These are phyloP conservation scores for Rugosomyces carneus DNA, from an alignment of 1,284 basidiomycete species.

Conservation along the genomic window DNA sequence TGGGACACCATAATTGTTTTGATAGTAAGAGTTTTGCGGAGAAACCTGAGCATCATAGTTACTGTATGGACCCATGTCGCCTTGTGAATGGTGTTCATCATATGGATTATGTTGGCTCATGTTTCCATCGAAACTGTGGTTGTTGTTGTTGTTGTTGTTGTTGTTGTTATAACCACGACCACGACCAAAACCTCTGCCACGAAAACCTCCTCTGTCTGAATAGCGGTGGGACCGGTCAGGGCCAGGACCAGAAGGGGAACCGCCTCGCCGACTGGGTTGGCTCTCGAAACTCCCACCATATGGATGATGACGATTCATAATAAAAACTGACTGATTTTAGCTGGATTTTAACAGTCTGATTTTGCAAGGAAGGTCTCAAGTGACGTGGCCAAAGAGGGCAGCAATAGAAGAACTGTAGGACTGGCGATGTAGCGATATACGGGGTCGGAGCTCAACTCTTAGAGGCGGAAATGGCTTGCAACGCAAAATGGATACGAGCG, in stretches of 20 bases:
- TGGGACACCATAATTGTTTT: conserved; percentile 47
- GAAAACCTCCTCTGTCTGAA: conserved; percentile 52
- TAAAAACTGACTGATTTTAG: conserved; percentile 15
- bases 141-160: conserved; percentile 33
- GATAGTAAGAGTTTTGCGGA: conserved; percentile 60
- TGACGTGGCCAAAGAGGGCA: conserved; percentile 22
- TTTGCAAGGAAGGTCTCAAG: conserved; percentile 17
- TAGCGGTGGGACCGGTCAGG: conserved; percentile 69
- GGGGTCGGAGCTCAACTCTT: conserved; percentile 16
- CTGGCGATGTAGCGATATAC: conserved; percentile 11
- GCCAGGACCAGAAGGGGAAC: conserved; percentile 42
- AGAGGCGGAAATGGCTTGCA: conserved; percentile 7
- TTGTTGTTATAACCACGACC: conserved; percentile 51
- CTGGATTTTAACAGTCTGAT: conserved; percentile 12
- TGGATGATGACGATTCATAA: conserved; percentile 83
- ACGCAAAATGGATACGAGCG: conserved; percentile 14
- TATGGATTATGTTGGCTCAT: conserved; percentile 46
- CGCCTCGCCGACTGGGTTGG: conserved; percentile 46
- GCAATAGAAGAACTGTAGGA: conserved; percentile 5
- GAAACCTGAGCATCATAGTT: conserved; percentile 50
- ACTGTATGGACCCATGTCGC: conserved; percentile 55
- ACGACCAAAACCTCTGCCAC: conserved; percentile 61
- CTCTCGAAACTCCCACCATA: conserved; percentile 71
- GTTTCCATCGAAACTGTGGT: conserved; percentile 40
- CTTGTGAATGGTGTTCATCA: conserved; percentile 57